A percentile compares a stretch with the other conserved stretches of the same genome.
Evolutionary conservation across 805 yeast genomes (phyloP).

Genomic region (Kluyveromyces starmeri): DNA sequence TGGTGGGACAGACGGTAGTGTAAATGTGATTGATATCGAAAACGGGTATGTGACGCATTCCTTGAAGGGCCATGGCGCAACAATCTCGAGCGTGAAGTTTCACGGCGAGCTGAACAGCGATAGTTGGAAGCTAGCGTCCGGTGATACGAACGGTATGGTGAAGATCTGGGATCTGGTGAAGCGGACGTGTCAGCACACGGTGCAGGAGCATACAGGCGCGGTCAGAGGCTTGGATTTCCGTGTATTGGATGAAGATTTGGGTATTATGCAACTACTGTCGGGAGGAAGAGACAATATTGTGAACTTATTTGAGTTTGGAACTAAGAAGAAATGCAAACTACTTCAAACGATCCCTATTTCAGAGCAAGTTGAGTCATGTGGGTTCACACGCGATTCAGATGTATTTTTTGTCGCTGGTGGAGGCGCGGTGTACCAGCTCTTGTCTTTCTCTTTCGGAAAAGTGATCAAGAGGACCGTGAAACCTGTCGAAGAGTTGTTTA

Average conservation of each 20-base stretch:
- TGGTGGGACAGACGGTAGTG: constrained; percentile 92
- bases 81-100: constrained; percentile 68
- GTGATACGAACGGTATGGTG: constrained; percentile 50
- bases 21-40: constrained; percentile 85
- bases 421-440: constrained; percentile 55
- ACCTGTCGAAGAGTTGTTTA: constrained; percentile 67
- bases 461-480: constrained; percentile 33
- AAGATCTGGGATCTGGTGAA: constrained; percentile 59
- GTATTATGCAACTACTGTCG: constrained; percentile 46
- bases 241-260: constrained; percentile 28
- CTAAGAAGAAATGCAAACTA: constrained; percentile 43
- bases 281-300: constrained; percentile 84
- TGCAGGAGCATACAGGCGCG: constrained; percentile 72
- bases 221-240: constrained; percentile 76
- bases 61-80: constrained; percentile 87
- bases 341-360: constrained; percentile 60
- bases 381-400: constrained; percentile 38
- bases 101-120: constrained; percentile 61
- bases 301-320: constrained; percentile 43
- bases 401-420: constrained; percentile 71
- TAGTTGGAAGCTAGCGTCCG: constrained; percentile 71
- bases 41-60: constrained; percentile 85
- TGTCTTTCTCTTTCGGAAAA: constrained; percentile 46
- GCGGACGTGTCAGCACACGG: constrained; percentile 55
- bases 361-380: constrained; percentile 66